These are phyloP conservation scores for Boletus huronensis DNA, from an alignment of 768 basidiomycete species.

Conservation along the genomic window DNA sequence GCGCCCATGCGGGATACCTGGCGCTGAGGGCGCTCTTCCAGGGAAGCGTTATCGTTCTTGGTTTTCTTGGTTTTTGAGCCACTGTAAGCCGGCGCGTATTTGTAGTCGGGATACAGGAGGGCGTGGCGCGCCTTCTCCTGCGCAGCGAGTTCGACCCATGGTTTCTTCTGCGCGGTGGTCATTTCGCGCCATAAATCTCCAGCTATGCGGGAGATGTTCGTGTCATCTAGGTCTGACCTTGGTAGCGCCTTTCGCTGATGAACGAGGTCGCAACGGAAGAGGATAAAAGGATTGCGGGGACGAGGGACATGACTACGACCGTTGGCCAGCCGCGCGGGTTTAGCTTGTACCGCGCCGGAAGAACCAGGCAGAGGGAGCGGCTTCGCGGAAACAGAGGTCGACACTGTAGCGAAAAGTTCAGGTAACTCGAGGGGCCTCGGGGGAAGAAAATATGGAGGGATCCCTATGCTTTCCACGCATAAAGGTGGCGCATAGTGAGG, in stretches of 20 bases:
- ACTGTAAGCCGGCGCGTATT: slow-evolving; percentile 34
- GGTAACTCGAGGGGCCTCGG: slow-evolving; percentile 8
- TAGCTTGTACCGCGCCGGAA: slow-evolving; percentile 15
- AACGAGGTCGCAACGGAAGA: slow-evolving; percentile 73
- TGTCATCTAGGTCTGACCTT: slow-evolving; percentile 58
- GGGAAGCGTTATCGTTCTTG: slow-evolving; percentile 6
- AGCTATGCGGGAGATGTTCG: slow-evolving; percentile 64
- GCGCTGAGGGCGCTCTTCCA: slow-evolving; percentile 10
- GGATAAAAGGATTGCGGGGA: slow-evolving; percentile 75
- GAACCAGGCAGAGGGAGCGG: slow-evolving; percentile 29
- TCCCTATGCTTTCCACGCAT: slow-evolving; percentile 5
- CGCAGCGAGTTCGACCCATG: slow-evolving; percentile 51
- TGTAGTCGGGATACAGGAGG: slow-evolving; percentile 41
- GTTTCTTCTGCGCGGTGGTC: slow-evolving; percentile 40
- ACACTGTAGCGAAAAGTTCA: background rate
- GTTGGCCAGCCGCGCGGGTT: slow-evolving; percentile 13
- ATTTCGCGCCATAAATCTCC: slow-evolving; percentile 65
- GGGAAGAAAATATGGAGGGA: slow-evolving; percentile 8
- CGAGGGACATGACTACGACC: slow-evolving; percentile 56
- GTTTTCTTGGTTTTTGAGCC: slow-evolving; percentile 21
- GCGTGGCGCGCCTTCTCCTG: slow-evolving; percentile 45
- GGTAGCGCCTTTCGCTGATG: slow-evolving; percentile 55
- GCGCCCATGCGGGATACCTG: slow-evolving; percentile 10
- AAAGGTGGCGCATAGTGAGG: slow-evolving; percentile 2
- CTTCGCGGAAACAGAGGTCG: slow-evolving; percentile 1